Conservation (phyloP, 345 rosid genomes). For the Ceriops zippeliana region DNA sequence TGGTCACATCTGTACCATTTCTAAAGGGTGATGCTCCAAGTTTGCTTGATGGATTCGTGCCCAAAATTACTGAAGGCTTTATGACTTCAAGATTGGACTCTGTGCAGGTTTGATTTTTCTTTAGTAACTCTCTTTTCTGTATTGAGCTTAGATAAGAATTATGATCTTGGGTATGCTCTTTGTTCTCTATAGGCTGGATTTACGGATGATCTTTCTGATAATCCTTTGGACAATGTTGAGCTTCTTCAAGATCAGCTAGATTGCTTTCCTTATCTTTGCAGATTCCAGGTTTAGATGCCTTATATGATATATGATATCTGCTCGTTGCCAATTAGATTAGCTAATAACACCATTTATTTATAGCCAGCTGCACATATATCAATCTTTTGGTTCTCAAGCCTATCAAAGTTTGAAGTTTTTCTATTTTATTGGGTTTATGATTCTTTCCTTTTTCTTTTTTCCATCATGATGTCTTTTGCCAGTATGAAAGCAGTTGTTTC, state of each 20-base stretch:
- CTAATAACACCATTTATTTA: neutral
- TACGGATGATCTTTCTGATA: conserved; percentile 74
- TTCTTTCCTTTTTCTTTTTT: neutral
- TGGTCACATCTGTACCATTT: conserved; percentile 91
- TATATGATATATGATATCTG: neutral
- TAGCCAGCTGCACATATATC: neutral
- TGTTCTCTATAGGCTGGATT: conserved; percentile 62
- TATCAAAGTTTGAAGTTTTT: neutral
- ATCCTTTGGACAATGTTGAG: conserved; percentile 95
- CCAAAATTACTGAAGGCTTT: conserved; percentile 94
- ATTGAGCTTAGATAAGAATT: neutral
- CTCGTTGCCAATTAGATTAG: neutral
- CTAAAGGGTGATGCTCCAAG: conserved; percentile 97
- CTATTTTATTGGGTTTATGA: conserved; percentile 11
- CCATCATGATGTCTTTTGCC: conserved; percentile 20
- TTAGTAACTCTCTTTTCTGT: neutral
- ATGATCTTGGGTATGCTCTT: neutral
- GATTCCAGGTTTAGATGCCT: conserved; percentile 75
- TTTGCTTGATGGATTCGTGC: conserved; percentile 95
- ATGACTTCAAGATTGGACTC: conserved; percentile 93
- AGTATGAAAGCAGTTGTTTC: conserved; percentile 87
- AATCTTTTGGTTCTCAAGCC: conserved; percentile 1
- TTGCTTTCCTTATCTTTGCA: conserved; percentile 93
- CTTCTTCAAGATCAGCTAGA: conserved; percentile 98
- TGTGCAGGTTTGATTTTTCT: conserved; percentile 57